Evolutionary conservation across 805 yeast species (phyloP).

Genomic region (Schwanniomyces polymorphus): DNA sequence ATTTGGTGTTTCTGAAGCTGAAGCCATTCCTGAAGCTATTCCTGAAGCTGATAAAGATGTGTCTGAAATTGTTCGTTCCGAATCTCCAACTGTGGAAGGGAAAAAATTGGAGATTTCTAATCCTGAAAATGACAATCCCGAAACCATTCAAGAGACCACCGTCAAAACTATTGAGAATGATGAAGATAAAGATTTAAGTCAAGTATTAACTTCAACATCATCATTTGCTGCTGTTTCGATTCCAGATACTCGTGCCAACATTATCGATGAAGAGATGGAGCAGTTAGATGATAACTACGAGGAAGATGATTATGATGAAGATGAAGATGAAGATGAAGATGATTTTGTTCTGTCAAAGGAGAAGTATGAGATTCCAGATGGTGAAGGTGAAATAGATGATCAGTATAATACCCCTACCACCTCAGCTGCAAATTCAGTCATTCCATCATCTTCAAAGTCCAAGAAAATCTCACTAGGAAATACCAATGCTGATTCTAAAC

Average conservation of each 20-base stretch:
- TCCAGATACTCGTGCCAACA: slow-evolving; percentile 14
- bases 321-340: background rate
- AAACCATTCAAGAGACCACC: background rate
- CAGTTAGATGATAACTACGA: slow-evolving; percentile 3
- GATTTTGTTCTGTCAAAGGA: background rate
- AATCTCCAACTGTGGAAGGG: background rate
- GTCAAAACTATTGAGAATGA: background rate
- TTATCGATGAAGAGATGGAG: slow-evolving; percentile 6
- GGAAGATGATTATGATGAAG: background rate
- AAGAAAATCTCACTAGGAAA: background rate
- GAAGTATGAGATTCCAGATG: background rate
- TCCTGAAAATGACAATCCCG: background rate
- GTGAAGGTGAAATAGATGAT: slow-evolving; percentile 13
- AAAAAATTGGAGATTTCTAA: background rate
- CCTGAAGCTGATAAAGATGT: background rate
- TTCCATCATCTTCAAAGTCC: background rate
- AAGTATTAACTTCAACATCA: slow-evolving; percentile 28
- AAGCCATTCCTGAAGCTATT: background rate
- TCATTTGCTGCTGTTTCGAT: slow-evolving; percentile 40
- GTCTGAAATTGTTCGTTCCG: background rate
- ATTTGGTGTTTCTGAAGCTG: background rate
- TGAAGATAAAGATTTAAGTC: slow-evolving; percentile 13
- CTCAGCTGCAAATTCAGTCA: slow-evolving; percentile 9
- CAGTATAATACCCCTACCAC: slow-evolving; percentile 24
- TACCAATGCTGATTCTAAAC: background rate